Conservation (phyloP, 257 asterid species). For the Solanum okadae region DNA sequence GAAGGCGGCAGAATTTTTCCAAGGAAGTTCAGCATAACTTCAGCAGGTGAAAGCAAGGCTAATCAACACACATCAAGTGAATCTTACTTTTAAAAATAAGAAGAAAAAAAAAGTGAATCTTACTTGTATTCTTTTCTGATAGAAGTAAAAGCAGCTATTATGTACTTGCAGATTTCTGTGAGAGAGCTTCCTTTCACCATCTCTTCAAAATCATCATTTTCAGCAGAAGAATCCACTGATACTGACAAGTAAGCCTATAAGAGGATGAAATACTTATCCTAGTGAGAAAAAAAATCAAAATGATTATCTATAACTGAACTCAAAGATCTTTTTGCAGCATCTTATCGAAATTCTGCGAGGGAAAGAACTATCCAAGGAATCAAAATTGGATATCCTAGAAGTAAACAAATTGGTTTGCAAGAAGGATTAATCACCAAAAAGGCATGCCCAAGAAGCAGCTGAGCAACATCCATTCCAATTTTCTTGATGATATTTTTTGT, state of each 20-base stretch:
- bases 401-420: not conserved
- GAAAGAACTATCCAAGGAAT: not conserved
- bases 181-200: constrained; percentile 25
- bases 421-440: constrained; percentile 50
- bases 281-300: not conserved
- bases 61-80: not conserved
- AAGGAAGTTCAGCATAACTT: not conserved
- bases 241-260: constrained; percentile 63
- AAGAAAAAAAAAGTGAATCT: constrained; percentile 9
- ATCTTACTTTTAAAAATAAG: constrained; percentile 27
- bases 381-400: not conserved
- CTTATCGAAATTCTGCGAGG: not conserved
- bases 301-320: not conserved
- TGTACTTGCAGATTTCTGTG: constrained; percentile 44
- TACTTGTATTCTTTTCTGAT: constrained; percentile 59
- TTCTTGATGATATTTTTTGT: constrained; percentile 52
- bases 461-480: constrained; percentile 51
- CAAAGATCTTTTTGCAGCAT: not conserved
- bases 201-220: constrained; percentile 26
- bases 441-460: constrained; percentile 68
- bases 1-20: not conserved
- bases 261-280: not conserved
- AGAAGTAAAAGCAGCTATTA: constrained; percentile 54
- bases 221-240: constrained; percentile 21
- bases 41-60: not conserved